Evolutionary conservation across 306 rosid genomes (phyloP).

Genomic region (Cercis canadensis): DNA sequence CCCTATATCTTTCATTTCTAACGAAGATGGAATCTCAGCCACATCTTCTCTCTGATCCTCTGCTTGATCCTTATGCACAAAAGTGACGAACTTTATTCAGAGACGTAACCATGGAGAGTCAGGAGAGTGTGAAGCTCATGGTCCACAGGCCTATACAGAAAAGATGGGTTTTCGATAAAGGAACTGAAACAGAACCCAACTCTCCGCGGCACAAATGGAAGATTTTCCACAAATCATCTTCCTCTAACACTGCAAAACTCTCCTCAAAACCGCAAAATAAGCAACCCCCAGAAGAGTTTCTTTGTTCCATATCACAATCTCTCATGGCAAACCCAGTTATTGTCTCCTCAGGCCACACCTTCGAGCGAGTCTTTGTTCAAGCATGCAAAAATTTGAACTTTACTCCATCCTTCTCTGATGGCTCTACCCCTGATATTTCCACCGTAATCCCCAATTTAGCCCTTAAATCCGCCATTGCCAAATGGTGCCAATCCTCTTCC

Average conservation of each 20-base stretch:
- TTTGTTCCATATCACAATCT: slow-evolving; percentile 75
- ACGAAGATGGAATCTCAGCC: slow-evolving; percentile 32
- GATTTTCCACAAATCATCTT: slow-evolving; percentile 51
- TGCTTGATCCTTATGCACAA: slow-evolving; percentile 1
- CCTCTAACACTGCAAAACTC: slow-evolving; percentile 41
- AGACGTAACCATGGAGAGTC: slow-evolving; percentile 61
- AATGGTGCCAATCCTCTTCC: slow-evolving; percentile 63
- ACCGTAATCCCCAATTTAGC: slow-evolving; percentile 82
- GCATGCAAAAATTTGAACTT: slow-evolving; percentile 59
- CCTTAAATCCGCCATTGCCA: slow-evolving; percentile 73
- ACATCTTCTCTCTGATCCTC: slow-evolving; percentile 19
- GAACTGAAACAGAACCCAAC: slow-evolving; percentile 19
- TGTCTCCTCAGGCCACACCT: slow-evolving; percentile 89
- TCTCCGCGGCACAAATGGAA: slow-evolving; percentile 70
- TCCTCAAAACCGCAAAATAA: slow-evolving; percentile 30
- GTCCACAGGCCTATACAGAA: slow-evolving; percentile 37
- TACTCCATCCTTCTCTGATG: slow-evolving; percentile 60
- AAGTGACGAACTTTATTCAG: background rate
- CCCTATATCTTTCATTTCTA: background rate
- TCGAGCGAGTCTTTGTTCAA: slow-evolving; percentile 66
- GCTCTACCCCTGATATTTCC: slow-evolving; percentile 74
- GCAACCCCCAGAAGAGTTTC: slow-evolving; percentile 69
- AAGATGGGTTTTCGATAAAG: slow-evolving; percentile 32
- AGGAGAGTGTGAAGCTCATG: slow-evolving; percentile 52
- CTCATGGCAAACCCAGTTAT: slow-evolving; percentile 93